These are phyloP conservation scores for Tolypocladium pustulatum DNA, from an alignment of 2,329 filamentous ascomycete species.

Conservation along the genomic window DNA sequence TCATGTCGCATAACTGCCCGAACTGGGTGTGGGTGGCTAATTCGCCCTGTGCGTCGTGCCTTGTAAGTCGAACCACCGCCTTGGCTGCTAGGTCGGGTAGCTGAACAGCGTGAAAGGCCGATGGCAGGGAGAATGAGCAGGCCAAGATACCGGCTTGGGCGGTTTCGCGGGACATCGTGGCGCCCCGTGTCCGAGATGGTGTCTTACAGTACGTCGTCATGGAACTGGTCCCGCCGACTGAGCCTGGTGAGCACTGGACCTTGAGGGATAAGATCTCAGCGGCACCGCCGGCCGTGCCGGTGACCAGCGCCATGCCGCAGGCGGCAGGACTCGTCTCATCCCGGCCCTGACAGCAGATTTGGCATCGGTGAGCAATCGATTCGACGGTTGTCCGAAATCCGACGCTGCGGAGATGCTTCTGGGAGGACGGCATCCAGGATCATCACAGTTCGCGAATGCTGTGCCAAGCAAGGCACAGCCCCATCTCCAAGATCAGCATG, in stretches of 20 bases:
- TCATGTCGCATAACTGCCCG: slow-evolving; percentile 37
- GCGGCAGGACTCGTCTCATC: slow-evolving; percentile 1
- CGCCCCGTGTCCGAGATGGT: slow-evolving; percentile 34
- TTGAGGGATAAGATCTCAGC: slow-evolving; percentile 21
- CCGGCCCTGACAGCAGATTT: background rate
- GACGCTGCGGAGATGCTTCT: background rate
- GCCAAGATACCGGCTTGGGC: slow-evolving; percentile 14
- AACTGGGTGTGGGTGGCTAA: slow-evolving; percentile 46
- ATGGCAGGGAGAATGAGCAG: slow-evolving; percentile 35
- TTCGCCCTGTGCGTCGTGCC: slow-evolving; percentile 36
- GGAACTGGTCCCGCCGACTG: slow-evolving; percentile 29
- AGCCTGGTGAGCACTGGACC: slow-evolving; percentile 26
- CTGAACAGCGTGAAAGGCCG: slow-evolving; percentile 26
- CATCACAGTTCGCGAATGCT: background rate
- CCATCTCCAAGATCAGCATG: background rate
- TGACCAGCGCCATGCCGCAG: slow-evolving; percentile 4
- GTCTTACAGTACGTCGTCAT: slow-evolving; percentile 36
- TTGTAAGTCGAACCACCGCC: slow-evolving; percentile 26
- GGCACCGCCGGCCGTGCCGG: slow-evolving; percentile 6
- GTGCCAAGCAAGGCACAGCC: background rate
- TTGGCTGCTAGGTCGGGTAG: background rate
- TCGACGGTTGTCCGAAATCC: background rate
- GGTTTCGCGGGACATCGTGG: slow-evolving; percentile 29
- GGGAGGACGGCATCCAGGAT: background rate
- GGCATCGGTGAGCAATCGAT: background rate